Conservation (phyloP, 2,329 filamentous ascomycete species). For the Leptographium procerum region DNA sequence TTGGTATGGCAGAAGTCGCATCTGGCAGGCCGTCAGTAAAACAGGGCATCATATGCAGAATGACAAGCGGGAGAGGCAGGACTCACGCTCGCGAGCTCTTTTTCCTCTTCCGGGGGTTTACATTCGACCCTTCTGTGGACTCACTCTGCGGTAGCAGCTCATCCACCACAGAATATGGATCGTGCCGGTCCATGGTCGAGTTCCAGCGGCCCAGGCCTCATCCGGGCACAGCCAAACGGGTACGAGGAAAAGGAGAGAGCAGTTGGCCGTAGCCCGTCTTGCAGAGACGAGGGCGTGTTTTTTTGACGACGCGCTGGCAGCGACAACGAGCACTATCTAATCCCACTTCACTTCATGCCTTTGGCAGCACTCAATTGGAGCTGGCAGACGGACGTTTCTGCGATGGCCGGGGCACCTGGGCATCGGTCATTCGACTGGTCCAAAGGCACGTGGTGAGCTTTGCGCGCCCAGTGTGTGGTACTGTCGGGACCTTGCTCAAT, state of each 20-base stretch:
- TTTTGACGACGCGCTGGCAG: not conserved
- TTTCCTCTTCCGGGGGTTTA: constrained; percentile 23
- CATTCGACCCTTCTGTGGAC: constrained; percentile 12
- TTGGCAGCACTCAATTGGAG: not conserved
- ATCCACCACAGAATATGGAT: not conserved
- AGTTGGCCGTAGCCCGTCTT: no score
- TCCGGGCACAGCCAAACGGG: not conserved
- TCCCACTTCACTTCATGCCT: not conserved
- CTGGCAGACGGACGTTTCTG: not conserved
- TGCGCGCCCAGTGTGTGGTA: not conserved
- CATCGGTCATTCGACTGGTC: not conserved
- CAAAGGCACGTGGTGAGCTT: not conserved
- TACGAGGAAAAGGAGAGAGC: no score
- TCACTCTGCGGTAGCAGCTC: constrained; percentile 10
- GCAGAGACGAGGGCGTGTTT: not conserved
- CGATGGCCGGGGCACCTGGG: not conserved
- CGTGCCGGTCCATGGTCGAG: constrained; percentile 8
- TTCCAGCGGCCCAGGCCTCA: not conserved
- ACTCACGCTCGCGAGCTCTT: constrained; percentile 23
- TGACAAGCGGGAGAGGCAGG: not conserved
- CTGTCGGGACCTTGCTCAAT: not conserved
- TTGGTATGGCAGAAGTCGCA: constrained; percentile 36
- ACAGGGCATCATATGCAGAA: not conserved
- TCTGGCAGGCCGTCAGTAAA: constrained; percentile 15
- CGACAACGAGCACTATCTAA: not conserved